Evolutionary conservation across 441 rosid genomes (phyloP), one percentile per base, ranked within the genome.

Genomic region (Kokia cookei): DNA sequence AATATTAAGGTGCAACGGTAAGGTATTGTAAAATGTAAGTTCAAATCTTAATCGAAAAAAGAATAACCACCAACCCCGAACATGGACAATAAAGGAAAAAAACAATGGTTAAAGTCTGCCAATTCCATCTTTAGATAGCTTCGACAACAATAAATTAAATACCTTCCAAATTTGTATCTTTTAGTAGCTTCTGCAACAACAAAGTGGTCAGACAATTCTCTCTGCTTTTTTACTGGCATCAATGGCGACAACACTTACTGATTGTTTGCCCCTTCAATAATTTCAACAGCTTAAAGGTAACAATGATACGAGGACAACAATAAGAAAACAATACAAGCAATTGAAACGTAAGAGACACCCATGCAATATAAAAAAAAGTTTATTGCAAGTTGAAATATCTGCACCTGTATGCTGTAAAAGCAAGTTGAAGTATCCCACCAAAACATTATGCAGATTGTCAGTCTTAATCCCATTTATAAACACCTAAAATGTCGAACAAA

Each of bases 361-460:
- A 64, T n/a, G 65, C 68, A 63, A 50, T 3, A 45, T 5, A 62
- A 73, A 22, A 12, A 62, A 7, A 13, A 48, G 2, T 72, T 76
- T 64, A 72, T 65, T 29, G 37, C 48, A 22, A 76, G 68, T 50
- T 45, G 55, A 61, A 47, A n/a, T 29, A 37, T 37, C 17, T 66
- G 40, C 13, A 24, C 55, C n/a, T 19, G 55, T 19, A 45, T 7
- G 32, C 4, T 24, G 12, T 17, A 53, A 50, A 72, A 76, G 63
- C 54, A 55, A 62, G 65, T 71, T 61, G 59, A 15, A n/a, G 60
- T 57, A 72, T 58, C 64, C 79, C 64, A 57, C 48, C 72, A 77
- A 79, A 82, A 72, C 37, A 83, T 73, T 75, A 68, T 72, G 68
- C 50, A 64, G 54, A 82, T 82, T 83, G 82, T 85, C 86, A 81